These are phyloP conservation scores for Seiridium unicorne DNA, from an alignment of 2,329 filamentous ascomycete species.

Conservation along the genomic window DNA sequence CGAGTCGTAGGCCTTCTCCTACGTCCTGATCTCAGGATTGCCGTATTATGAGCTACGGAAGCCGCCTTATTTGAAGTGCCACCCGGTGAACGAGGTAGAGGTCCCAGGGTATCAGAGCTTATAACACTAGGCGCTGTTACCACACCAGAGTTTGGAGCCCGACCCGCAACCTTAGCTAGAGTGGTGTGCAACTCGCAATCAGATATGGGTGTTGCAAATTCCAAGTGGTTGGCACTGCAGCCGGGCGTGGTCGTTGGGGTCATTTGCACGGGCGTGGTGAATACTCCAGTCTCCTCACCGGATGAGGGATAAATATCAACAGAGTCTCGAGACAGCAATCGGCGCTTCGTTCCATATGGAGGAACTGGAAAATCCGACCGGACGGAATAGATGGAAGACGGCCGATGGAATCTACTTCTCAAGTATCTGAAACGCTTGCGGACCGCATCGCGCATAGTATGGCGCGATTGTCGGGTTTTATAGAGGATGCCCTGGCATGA, in stretches of 20 bases:
- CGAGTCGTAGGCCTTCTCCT: constrained; percentile 17
- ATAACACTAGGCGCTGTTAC: too few species aligned
- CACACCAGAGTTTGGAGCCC: too few species aligned
- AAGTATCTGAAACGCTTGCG: constrained; percentile 20
- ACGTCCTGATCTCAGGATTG: constrained; percentile 10
- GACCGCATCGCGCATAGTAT: constrained; percentile 15
- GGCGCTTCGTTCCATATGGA: constrained; percentile 21
- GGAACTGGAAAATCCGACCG: constrained; percentile 24
- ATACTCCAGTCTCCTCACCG: constrained; percentile 24
- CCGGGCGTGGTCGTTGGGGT: constrained; percentile 1
- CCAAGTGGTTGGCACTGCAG: not conserved
- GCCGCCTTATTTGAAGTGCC: not conserved
- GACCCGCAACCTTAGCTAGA: too few species aligned
- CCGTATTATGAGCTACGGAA: not conserved
- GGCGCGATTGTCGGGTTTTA: not conserved
- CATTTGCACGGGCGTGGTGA: constrained; percentile 13
- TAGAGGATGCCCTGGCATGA: not conserved
- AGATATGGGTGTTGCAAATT: not conserved
- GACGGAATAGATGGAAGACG: constrained; percentile 23
- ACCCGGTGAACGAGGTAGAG: not conserved
- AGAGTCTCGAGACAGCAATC: constrained; percentile 24
- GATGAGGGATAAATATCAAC: constrained; percentile 26
- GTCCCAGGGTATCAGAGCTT: too few species aligned
- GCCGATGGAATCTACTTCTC: constrained; percentile 17
- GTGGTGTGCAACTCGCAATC: too few species aligned